Evolutionary conservation across 495 filamentous ascomycete species (phyloP), one percentile per base, ranked within the genome.

Genomic region (Podospora didyma): DNA sequence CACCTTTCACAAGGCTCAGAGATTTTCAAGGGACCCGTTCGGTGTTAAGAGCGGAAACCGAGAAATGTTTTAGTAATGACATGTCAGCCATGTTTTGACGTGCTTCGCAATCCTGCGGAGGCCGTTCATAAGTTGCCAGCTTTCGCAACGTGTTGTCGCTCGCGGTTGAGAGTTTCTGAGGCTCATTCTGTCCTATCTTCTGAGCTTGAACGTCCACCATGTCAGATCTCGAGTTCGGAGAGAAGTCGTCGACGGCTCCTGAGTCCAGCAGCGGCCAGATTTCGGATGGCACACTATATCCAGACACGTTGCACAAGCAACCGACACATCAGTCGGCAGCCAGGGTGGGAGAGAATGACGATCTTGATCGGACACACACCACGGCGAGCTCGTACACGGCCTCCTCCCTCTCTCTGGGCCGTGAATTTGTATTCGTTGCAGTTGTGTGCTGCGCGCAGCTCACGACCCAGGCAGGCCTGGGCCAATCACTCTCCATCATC

Each of bases 361-460:
- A 19, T 17, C 49, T 39, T 2, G 28, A 14, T 28, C 49, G 34
- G 12, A 20, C 23, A 17, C 49, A 53, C 35, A 44, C 41, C 12
- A 51, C 49, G 17, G 24, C 48, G 5, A 50, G 50, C 55, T 31
- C 48, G 23, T 57, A 35, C 39, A 42, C 46, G 23, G 55, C 55
- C 17, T 19, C 55, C 11, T 59, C 59, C 16, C 54, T 75, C 23
- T 65, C 72, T 9, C 51, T 71, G 17, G 56, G 59, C 1, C 60
- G 57, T 26, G 78, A 82, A 57, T 60, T 72, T 23, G 31, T 71
- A 10, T 80, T 82, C 45, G 67, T 82, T 16, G 54, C 58, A 42
- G 57, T 73, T 16, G 66, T 79, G 11, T 79, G 76, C 52, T 68
- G 71, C 48, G 73, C 74, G 0, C 79, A 81, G 48, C 70, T 80